Conservation (phyloP, 805 yeast species). For the Yamadazyma kitorensis region DNA sequence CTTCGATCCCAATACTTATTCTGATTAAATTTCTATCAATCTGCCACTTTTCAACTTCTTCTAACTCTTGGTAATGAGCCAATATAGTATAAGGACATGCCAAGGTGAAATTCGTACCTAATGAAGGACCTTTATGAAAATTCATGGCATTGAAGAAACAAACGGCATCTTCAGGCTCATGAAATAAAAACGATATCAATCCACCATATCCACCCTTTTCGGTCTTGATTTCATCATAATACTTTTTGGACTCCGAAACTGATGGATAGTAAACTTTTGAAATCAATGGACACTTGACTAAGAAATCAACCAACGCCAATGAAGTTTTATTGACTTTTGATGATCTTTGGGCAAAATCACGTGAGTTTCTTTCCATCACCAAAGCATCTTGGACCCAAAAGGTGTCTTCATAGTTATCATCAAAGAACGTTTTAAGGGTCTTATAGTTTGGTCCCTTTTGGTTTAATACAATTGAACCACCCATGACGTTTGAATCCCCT, state of each 20-base stretch:
- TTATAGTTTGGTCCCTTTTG: conserved; percentile 54
- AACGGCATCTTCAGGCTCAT: conserved; percentile 60
- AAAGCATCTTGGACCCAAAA: conserved; percentile 96
- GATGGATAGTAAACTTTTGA: conserved; percentile 72
- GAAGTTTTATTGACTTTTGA: conserved; percentile 55
- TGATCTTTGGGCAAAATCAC: conserved; percentile 76
- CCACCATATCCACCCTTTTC: conserved; percentile 87
- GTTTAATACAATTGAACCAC: conserved; percentile 82
- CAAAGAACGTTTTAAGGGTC: conserved; percentile 47
- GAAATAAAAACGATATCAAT: conserved; percentile 69
- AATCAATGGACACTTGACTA: conserved; percentile 51
- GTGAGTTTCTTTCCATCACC: conserved; percentile 85
- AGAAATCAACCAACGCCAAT: conserved; percentile 50
- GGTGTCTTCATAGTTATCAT: conserved; percentile 60
- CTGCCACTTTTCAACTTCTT: conserved; percentile 77
- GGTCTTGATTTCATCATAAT: conserved; percentile 73
- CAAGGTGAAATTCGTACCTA: conserved; percentile 86
- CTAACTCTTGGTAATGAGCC: conserved; percentile 81
- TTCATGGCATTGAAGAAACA: conserved; percentile 69
- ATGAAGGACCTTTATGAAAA: conserved; percentile 83
- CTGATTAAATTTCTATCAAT: conserved; percentile 76
- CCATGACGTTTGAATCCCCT: conserved; percentile 95
- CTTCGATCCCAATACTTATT: conserved; percentile 84
- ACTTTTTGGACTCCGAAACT: conserved; percentile 46
- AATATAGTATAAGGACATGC: conserved; percentile 88